phyloP scores from a whole-genome alignment of 176 grass and related monocot genomes.

The Carex scoparia region DNA sequence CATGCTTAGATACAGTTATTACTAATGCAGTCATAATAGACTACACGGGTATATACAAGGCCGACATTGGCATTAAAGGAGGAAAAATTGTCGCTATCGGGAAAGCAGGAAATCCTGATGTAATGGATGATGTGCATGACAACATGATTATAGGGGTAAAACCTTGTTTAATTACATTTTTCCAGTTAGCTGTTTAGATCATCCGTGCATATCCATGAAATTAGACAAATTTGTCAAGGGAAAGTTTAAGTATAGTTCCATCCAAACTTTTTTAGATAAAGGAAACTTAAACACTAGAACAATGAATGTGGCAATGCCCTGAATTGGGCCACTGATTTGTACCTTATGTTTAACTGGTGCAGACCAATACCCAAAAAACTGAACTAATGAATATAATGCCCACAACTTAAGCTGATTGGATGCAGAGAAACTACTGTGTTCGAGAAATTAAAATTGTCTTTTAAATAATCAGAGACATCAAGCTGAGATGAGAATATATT shows the following conservation, averaged over 20 bases:
- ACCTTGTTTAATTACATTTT: conserved; percentile 19
- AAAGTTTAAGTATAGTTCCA: neutral
- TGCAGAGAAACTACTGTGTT: neutral
- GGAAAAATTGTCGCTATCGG: conserved; percentile 64
- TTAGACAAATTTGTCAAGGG: neutral
- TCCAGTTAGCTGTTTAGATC: neutral
- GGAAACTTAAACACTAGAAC: neutral
- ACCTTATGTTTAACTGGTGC: neutral
- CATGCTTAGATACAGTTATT: conserved; percentile 79
- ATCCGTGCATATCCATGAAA: neutral
- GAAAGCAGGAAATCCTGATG: conserved; percentile 94
- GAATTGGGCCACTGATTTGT: neutral
- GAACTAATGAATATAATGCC: neutral
- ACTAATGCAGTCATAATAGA: conserved; percentile 95
- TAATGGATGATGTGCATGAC: conserved; percentile 71
- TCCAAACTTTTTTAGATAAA: neutral
- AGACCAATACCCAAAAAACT: neutral
- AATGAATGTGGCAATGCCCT: neutral
- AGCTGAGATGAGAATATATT: neutral
- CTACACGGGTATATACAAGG: conserved; percentile 96
- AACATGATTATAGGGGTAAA: conserved; percentile 95
- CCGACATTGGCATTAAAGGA: conserved; percentile 91
- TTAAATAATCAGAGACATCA: neutral
- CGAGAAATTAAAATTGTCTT: neutral
- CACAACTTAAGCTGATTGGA: neutral